Base-by-base conservation (phyloP, 495 filamentous ascomycete genomes). In the Penicillium soppii region DNA sequence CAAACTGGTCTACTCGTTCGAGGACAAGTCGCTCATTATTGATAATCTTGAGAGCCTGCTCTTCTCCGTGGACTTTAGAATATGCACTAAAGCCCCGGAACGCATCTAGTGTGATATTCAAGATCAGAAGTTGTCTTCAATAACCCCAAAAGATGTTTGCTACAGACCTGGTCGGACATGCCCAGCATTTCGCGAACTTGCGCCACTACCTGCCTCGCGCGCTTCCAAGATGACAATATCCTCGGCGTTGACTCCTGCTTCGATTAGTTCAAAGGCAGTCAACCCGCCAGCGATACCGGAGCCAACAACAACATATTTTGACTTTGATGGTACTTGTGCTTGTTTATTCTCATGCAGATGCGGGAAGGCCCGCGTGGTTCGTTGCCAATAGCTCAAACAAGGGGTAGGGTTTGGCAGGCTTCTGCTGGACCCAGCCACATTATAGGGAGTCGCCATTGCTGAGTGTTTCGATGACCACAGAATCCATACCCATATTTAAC, bases 11-110 rank as follows among this genome's bases (percentile, higher is more conserved):
- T 0, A 69, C 61, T 25, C 51, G 62, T 12, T 62, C 40, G 2
- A 69, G 38, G 5, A 67, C 66, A 7, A 61, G 51, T 13, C 59
- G 53, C 41, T 69, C 66, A 21, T 67, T 59, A 6, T 52, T 49
- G 7, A 65, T 57, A 10, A 69, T 65, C 37, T 65, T 61, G 1
- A 67, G 35, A 1, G 66, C 66, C 47, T 69, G 66, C 29, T 65
- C 57, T 2, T 48, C 23, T 3, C 66, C 66, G 20, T 69, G 66
- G 15, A 67, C 55, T 36, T 61, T 61, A 8, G 59, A 7, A 38
- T 69, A 69, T n/a, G 53, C 66, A 48, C 30, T 65, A 37, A 65
- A 69, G 0, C 66, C 66, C 15, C 66, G 53, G 38, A 69, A 69
- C 5, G 66, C 66, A 40, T 69, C 66, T 65, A 13, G 1, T n/a